Evolutionary conservation across 805 yeast species (phyloP).

Genomic region (Lachancea dasiensis): DNA sequence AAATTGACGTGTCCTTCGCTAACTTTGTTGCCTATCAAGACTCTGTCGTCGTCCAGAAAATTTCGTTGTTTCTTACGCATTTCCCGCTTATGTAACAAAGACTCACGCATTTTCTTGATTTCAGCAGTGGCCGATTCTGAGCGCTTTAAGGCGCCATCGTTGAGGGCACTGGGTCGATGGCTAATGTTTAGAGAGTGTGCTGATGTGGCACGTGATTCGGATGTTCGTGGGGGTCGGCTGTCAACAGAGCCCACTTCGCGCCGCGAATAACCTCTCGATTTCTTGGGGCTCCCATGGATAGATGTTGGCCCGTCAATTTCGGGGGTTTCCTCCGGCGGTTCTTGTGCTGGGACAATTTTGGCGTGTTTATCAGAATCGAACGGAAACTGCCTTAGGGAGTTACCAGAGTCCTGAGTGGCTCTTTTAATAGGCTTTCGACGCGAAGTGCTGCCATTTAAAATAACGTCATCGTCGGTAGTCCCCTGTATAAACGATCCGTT

Average conservation of each 20-base stretch:
- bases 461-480: conserved; percentile 27
- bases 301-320: neutral
- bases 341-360: conserved; percentile 27
- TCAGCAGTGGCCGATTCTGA: conserved; percentile 40
- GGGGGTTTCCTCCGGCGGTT: conserved; percentile 8
- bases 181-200: conserved; percentile 14
- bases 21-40: conserved; percentile 71
- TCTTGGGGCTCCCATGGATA: neutral
- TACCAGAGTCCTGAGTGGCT: conserved; percentile 21
- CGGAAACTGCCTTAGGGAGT: conserved; percentile 23
- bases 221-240: conserved; percentile 2
- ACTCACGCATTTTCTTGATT: conserved; percentile 45
- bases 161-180: conserved; percentile 13
- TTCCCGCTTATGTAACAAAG: conserved; percentile 40
- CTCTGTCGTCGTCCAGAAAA: conserved; percentile 43
- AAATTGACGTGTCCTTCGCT: conserved; percentile 92
- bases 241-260: neutral
- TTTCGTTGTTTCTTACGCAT: conserved; percentile 38
- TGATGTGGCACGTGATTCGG: conserved; percentile 9
- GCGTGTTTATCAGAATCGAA: conserved; percentile 33
- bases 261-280: neutral
- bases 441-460: conserved; percentile 30
- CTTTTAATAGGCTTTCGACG: conserved; percentile 17
- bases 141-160: conserved; percentile 23
- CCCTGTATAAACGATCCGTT: conserved; percentile 35